Base-by-base conservation (phyloP, 257 asterid genomes). In the Ehretia macrophylla region DNA sequence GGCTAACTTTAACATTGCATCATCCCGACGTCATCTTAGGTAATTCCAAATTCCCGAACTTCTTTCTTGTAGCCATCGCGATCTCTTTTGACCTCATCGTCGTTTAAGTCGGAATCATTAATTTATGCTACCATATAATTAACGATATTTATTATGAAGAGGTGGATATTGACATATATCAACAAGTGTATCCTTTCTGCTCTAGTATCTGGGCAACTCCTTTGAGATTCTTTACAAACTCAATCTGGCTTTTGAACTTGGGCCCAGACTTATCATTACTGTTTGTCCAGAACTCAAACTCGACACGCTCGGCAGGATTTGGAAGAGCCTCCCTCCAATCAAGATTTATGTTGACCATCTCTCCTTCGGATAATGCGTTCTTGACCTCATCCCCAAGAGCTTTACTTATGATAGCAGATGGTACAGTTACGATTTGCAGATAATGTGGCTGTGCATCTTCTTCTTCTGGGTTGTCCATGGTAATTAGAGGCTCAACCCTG, bases 321-420 rank as follows among this genome's bases (percentile, higher is more conserved):
- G 98, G 98, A 64, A 90, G 96, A 64, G 96, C 83, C 79, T 90
- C 98, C 67, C 87, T 80, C 98, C 98, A 90, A 69, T 90, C 98
- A 70, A 90, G 95, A 69, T 81, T 81, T 66, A 90, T 66, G 75
- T 35, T 80, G 38, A 90, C 96, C 89, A 87, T 83, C 64, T 82
- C 86, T 39, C 91, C 94, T 32, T 79, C 77, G 0, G 89, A 60
- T 32, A 90, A 45, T 63, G 73, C 84, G 17, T 77, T 81, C 70
- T 87, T 90, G 65, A 90, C 81, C 55, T 62, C 80, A 60, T 90
- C 98, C 59, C 96, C 96, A 27, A 90, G 93, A 19, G 78, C 80
- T 77, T 85, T 78, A 83, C 83, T 81, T 64, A 90, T 87, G 32
- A 90, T 85, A 18, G 94, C 96, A 3, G 98, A 87, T 1, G 98